Percentiles rank a stretch among this genome's conserved stretches.
Evolutionary conservation across 2,329 filamentous ascomycete species (phyloP).

Genomic region (Magnaporthiopsis rhizophila): DNA sequence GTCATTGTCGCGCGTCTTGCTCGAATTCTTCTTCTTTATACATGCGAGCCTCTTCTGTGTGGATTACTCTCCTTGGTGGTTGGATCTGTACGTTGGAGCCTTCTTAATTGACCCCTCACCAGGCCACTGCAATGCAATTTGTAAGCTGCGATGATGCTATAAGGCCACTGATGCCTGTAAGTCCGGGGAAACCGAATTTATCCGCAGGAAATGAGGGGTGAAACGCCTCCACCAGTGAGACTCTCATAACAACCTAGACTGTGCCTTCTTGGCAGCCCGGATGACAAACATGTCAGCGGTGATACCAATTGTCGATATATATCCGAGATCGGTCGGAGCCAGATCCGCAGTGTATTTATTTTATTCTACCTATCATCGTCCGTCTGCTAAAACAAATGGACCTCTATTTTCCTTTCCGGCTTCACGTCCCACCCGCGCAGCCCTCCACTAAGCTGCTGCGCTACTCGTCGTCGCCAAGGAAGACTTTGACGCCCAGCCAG

Average conservation of each 20-base stretch:
- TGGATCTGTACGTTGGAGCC: not conserved
- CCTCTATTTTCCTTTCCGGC: not conserved
- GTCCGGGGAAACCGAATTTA: too few species aligned
- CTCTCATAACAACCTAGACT: too few species aligned
- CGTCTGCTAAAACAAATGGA: too few species aligned
- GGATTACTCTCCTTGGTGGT: not conserved
- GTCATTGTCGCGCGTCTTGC: not conserved
- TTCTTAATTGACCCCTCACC: not conserved
- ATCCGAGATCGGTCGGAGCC: not conserved
- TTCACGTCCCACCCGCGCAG: too few species aligned
- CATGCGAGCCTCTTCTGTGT: too few species aligned
- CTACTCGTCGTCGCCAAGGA: slow-evolving; percentile 77
- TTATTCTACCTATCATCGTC: not conserved
- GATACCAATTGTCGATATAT: too few species aligned
- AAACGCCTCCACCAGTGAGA: not conserved
- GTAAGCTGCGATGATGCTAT: not conserved
- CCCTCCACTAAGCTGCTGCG: not conserved
- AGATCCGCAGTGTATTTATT: not conserved
- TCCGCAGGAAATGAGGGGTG: not conserved
- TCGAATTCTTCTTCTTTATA: too few species aligned
- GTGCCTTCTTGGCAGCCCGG: too few species aligned
- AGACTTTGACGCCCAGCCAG: slow-evolving; percentile 71
- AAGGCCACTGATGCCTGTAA: too few species aligned
- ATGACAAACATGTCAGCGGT: not conserved
- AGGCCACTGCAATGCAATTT: not conserved